Evolutionary conservation across 768 basidiomycete genomes (phyloP).

Genomic region (Lyophyllum shimeji): DNA sequence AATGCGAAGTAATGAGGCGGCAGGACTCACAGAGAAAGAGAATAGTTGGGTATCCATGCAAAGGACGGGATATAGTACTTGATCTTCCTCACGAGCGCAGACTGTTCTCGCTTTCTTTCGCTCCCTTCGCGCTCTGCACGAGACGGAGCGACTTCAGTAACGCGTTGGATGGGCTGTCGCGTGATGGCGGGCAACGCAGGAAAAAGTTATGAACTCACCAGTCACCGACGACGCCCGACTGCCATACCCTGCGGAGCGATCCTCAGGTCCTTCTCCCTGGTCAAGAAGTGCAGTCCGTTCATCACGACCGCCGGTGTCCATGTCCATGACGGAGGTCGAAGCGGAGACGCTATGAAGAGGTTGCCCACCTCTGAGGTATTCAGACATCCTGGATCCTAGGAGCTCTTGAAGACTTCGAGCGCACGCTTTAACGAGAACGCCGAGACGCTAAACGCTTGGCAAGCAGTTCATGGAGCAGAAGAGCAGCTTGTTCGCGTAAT

Average conservation of each 20-base stretch:
- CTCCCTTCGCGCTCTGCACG: slow-evolving; percentile 1
- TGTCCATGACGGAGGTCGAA: slow-evolving; percentile 19
- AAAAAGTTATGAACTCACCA: slow-evolving; percentile 17
- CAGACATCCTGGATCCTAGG: background rate
- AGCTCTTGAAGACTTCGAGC: background rate
- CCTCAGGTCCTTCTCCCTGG: slow-evolving; percentile 16
- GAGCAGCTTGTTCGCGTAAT: background rate
- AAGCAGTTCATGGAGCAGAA: background rate
- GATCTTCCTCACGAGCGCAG: slow-evolving; percentile 45
- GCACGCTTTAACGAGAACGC: background rate
- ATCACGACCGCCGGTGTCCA: slow-evolving; percentile 18
- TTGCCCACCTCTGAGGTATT: slow-evolving; percentile 1
- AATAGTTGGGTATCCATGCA: slow-evolving; percentile 80
- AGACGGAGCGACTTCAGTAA: too few species aligned
- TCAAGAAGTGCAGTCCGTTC: slow-evolving; percentile 37
- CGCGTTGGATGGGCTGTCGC: too few species aligned
- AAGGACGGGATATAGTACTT: slow-evolving; percentile 79
- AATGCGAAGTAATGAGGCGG: background rate
- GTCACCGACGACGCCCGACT: slow-evolving; percentile 19
- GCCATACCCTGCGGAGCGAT: slow-evolving; percentile 29
- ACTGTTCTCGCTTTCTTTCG: slow-evolving; percentile 22
- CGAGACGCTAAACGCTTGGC: background rate
- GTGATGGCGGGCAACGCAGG: too few species aligned
- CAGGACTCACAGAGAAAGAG: slow-evolving; percentile 64
- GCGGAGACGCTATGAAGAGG: slow-evolving; percentile 9